Evolutionary conservation across 805 yeast genomes (phyloP).

Genomic region (Kazachstania psychrophila): DNA sequence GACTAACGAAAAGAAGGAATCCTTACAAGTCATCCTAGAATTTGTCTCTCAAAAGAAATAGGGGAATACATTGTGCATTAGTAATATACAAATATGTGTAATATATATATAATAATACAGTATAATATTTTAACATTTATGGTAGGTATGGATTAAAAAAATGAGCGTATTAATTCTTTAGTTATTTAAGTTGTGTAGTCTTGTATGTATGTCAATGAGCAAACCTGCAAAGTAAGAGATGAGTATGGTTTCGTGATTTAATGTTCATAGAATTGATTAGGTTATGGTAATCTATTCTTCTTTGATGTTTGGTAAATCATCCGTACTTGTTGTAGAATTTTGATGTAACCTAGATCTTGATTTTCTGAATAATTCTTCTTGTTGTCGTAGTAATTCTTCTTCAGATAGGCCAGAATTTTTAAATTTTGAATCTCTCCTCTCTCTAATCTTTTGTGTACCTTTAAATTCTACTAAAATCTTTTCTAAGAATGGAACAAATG

Average conservation of each 20-base stretch:
- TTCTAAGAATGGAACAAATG: constrained; percentile 74
- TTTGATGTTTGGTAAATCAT: background rate
- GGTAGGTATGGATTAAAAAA: too few species aligned
- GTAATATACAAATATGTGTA: too few species aligned
- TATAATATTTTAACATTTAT: background rate
- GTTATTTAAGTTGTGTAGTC: too few species aligned
- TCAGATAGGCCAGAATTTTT: constrained; percentile 88
- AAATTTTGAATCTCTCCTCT: constrained; percentile 83
- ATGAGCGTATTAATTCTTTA: too few species aligned
- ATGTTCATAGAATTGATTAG: too few species aligned
- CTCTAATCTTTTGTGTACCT: constrained; percentile 79
- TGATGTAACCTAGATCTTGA: constrained; percentile 56
- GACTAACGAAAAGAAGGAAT: constrained; percentile 23
- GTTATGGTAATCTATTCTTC: too few species aligned
- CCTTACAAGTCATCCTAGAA: constrained; percentile 26
- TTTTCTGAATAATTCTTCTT: constrained; percentile 81
- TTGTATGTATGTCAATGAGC: too few species aligned
- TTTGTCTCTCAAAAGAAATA: constrained; percentile 20
- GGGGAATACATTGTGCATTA: too few species aligned
- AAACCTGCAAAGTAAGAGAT: too few species aligned
- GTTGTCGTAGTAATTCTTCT: constrained; percentile 85
- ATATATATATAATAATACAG: background rate
- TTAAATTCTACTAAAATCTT: constrained; percentile 78
- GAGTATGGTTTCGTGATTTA: too few species aligned
- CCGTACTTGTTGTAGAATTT: constrained; percentile 6